A percentile compares a stretch with the other conserved stretches of the same genome.
Conservation (phyloP, 2,329 filamentous ascomycete genomes). For the Colletotrichum paranaense region DNA sequence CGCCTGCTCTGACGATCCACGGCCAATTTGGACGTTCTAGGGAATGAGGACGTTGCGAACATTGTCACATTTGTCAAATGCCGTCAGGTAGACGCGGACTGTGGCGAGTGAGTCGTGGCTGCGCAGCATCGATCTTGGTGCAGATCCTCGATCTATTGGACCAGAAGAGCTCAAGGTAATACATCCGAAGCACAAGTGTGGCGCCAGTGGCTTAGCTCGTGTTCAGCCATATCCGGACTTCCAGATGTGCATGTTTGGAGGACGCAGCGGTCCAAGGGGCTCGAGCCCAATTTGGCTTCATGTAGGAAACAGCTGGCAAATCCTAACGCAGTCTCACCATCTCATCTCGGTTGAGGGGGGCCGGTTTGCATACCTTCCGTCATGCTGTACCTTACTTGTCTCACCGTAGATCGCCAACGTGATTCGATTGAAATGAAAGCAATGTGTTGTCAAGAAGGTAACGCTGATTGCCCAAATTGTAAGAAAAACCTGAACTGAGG, state of each 20-base stretch:
- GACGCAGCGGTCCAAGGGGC: not conserved
- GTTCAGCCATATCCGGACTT: too few relatives aligned
- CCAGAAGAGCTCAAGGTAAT: not conserved
- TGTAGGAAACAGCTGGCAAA: not conserved
- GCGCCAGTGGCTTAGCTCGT: not conserved
- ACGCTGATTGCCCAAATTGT: not conserved
- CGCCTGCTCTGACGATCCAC: not conserved
- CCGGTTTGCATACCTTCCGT: slow-evolving; percentile 1
- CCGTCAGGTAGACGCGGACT: not conserved
- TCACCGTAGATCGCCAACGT: not conserved
- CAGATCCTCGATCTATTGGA: not conserved
- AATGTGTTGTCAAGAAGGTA: slow-evolving; percentile 13
- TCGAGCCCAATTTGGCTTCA: slow-evolving; percentile 6
- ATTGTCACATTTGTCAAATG: not conserved
- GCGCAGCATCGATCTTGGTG: not conserved
- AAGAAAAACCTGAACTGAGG: not conserved
- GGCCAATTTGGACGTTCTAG: not conserved
- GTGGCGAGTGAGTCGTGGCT: slow-evolving; percentile 5
- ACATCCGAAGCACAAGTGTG: not conserved
- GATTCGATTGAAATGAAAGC: not conserved
- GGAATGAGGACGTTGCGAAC: not conserved
- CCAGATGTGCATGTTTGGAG: not conserved
- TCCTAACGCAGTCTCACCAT: not conserved
- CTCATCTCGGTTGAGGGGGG: not conserved
- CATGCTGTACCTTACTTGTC: slow-evolving; percentile 15